These are phyloP conservation scores for Phytophthora tentaculata DNA, from an alignment of 352 stramenopile genomes.

Conservation along the genomic window DNA sequence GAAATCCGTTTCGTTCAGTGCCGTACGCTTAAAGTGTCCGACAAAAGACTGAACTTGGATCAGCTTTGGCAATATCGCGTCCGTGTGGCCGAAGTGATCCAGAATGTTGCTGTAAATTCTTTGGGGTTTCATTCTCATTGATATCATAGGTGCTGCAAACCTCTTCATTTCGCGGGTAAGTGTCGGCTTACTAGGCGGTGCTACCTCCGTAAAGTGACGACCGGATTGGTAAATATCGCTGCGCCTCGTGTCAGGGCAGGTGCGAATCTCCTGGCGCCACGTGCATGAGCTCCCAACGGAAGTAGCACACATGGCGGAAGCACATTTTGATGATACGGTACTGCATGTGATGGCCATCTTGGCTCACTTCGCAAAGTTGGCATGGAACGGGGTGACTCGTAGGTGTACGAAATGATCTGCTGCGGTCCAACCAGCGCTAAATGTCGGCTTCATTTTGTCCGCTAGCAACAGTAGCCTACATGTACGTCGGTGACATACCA, in stretches of 20 bases:
- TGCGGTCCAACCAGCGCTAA: no score
- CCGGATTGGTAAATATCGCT: slow-evolving; percentile 1
- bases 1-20: slow-evolving; percentile 2
- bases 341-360: not conserved
- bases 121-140: slow-evolving; percentile 8
- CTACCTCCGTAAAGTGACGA: not conserved
- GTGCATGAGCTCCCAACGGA: not conserved
- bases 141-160: not conserved
- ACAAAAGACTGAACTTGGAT: slow-evolving; percentile 7
- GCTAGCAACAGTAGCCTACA: no score
- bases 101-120: slow-evolving; percentile 14
- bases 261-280: not conserved
- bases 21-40: not conserved
- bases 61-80: not conserved
- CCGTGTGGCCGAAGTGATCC: slow-evolving; percentile 3
- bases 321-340: no score
- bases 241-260: not conserved
- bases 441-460: no score
- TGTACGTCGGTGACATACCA: no score
- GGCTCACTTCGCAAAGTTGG: not conserved
- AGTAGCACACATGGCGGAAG: not conserved
- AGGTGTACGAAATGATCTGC: no score
- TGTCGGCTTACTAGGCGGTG: not conserved
- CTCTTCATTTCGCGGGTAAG: slow-evolving; percentile 7
- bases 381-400: no score